Evolutionary conservation across 805 yeast species (phyloP), one percentile per base, ranked within the genome.

Genomic region (Suhomyces faveliae): DNA sequence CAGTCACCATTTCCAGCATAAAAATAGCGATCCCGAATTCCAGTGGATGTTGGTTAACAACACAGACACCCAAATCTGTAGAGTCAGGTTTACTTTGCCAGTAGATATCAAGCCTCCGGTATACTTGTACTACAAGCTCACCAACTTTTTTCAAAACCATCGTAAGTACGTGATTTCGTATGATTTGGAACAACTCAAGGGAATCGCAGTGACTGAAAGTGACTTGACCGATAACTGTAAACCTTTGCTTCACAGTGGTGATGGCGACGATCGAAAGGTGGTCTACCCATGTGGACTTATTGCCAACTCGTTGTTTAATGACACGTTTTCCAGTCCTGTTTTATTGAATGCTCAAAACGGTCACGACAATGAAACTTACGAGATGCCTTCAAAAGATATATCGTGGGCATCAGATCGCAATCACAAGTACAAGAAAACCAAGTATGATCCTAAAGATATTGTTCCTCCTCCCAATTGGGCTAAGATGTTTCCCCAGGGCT

Each of bases 401-500:
- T 86, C 97, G 3, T 92, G 99, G 99, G 52, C 79, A 2, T 74
- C 89, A 1, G 97, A 94, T 67, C 73, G 80, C 47, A 70, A 79
- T 35, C 64, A 62, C 50, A 78, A 87, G 53, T 92, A 79, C 71
- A 82, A 85, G 70, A 82, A 79, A 60, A 86, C 98, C 1, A 56
- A 72, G 46, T 91, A 94, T 63, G 73, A 76, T 37, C 73, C 84
- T 7, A 61, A 73, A 23, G 84, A 89, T 11, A 84, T 92, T 39
- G 94, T 84, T 2, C 99, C 99, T 10, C 99, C 99, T 5, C 96
- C 94, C 45, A 89, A 87, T 69, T 92, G 99, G 99, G 73, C 69
- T 35, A 76, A 79, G 53, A 71, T 61, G 69, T 92, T 67, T 64
- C 98, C 98, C 1, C 69, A 90, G 50, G 98, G 98, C 0, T 92